phyloP scores from a whole-genome alignment of 78 protist species.

The Thecamonas trahens region DNA sequence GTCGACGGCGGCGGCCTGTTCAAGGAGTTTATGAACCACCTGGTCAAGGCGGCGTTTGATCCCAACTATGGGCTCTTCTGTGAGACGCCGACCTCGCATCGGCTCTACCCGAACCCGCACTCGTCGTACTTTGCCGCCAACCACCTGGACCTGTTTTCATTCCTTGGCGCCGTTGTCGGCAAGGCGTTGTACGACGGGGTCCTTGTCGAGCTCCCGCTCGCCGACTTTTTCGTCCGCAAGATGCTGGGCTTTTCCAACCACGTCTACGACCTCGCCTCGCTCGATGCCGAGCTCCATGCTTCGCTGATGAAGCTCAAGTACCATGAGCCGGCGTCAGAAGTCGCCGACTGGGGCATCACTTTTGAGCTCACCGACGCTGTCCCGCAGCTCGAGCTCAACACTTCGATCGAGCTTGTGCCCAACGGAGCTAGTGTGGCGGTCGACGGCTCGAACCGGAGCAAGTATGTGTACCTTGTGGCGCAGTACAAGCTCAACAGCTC shows the following conservation, averaged over 20 bases:
- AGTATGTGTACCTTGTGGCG: constrained; percentile 41
- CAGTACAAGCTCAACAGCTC: constrained; percentile 48
- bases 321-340: too few species aligned
- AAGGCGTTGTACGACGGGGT: constrained; percentile 39
- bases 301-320: too few species aligned
- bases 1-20: constrained; percentile 5
- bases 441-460: constrained; percentile 9
- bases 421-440: constrained; percentile 4
- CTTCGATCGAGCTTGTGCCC: not conserved
- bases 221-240: constrained; percentile 16
- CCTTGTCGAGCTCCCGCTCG: constrained; percentile 35
- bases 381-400: too few species aligned
- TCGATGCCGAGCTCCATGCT: too few species aligned
- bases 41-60: constrained; percentile 5
- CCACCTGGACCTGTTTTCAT: constrained; percentile 7
- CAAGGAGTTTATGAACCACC: constrained; percentile 13
- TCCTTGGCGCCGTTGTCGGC: constrained; percentile 22
- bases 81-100: not conserved
- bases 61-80: constrained; percentile 12
- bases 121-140: not conserved
- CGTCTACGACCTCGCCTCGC: not conserved
- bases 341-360: too few species aligned
- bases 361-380: too few species aligned
- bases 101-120: constrained; percentile 3
- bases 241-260: constrained; percentile 8